Percentiles rank a stretch among this genome's conserved stretches.
These are phyloP conservation scores for Myochromella boudieri DNA, from an alignment of 768 basidiomycete species.

Conservation along the genomic window DNA sequence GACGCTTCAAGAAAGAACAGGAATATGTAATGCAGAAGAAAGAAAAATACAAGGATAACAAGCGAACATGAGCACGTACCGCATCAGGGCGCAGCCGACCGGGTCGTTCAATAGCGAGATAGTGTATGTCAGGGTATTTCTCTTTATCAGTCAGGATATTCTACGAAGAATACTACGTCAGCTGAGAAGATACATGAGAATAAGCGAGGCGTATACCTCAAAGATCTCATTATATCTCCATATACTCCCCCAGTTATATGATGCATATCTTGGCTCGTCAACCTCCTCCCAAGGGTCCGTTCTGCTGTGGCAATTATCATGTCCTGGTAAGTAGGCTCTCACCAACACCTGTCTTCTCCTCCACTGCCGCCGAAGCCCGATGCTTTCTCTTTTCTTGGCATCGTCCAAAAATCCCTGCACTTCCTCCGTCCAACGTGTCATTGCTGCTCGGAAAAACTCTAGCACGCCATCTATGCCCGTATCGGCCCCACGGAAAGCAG, in stretches of 20 bases:
- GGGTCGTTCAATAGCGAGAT: slow-evolving; percentile 60
- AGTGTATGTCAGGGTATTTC: slow-evolving; percentile 56
- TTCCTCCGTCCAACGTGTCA: slow-evolving; percentile 51
- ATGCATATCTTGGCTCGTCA: slow-evolving; percentile 41
- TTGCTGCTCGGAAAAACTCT: slow-evolving; percentile 57
- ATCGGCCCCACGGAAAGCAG: slow-evolving; percentile 25
- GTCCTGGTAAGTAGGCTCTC: slow-evolving; percentile 62
- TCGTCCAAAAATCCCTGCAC: slow-evolving; percentile 46
- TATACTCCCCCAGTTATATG: slow-evolving; percentile 70
- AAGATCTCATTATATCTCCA: slow-evolving; percentile 56
- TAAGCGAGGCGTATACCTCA: slow-evolving; percentile 38
- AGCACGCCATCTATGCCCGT: slow-evolving; percentile 56
- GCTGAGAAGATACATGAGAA: slow-evolving; percentile 4
- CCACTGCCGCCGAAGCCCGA: too few relatives aligned
- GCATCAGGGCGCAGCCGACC: slow-evolving; percentile 64
- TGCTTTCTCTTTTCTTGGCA: slow-evolving; percentile 24
- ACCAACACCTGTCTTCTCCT: slow-evolving; percentile 48
- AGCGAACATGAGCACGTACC: slow-evolving; percentile 38
- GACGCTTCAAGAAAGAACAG: too few relatives aligned
- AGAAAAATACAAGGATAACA: not conserved
- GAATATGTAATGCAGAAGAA: too few relatives aligned
- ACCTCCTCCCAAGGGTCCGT: slow-evolving; percentile 47
- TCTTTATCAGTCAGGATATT: slow-evolving; percentile 34
- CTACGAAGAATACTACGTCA: slow-evolving; percentile 25
- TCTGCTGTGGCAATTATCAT: slow-evolving; percentile 60